Evolutionary conservation across 1,284 basidiomycete species (phyloP).

Genomic region (Amylostereum chailletii): DNA sequence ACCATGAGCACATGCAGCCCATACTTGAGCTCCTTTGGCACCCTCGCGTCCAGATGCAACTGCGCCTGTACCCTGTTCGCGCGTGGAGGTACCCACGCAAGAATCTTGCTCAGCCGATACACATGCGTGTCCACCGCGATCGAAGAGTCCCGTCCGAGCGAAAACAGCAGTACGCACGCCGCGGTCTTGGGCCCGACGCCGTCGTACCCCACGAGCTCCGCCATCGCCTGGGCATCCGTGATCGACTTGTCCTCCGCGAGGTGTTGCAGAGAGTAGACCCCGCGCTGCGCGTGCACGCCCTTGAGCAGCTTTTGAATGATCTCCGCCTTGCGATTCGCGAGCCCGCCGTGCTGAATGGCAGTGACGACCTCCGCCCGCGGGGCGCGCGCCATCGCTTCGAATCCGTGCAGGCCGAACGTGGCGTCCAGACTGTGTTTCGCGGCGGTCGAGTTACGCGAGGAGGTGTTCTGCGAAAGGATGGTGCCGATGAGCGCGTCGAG

Average conservation of each 20-base stretch:
- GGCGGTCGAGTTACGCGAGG: constrained; percentile 49
- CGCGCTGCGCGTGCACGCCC: constrained; percentile 44
- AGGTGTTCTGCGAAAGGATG: constrained; percentile 71
- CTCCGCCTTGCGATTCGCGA: constrained; percentile 67
- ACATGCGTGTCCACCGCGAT: constrained; percentile 79
- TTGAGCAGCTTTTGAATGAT: constrained; percentile 54
- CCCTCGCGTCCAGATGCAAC: constrained; percentile 57
- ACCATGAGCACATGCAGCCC: constrained; percentile 68
- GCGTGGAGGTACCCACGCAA: constrained; percentile 64
- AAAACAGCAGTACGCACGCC: constrained; percentile 72
- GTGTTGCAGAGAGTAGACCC: constrained; percentile 47
- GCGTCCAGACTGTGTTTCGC: constrained; percentile 55
- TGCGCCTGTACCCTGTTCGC: constrained; percentile 61
- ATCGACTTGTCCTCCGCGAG: constrained; percentile 35
- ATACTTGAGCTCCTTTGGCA: constrained; percentile 62
- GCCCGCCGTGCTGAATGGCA: constrained; percentile 59
- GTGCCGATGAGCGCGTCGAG: constrained; percentile 67
- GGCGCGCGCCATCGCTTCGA: constrained; percentile 49
- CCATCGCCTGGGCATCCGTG: constrained; percentile 58
- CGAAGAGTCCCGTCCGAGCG: constrained; percentile 51
- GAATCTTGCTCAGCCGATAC: constrained; percentile 52
- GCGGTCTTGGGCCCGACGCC: constrained; percentile 78
- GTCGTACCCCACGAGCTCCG: constrained; percentile 55
- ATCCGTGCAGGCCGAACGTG: constrained; percentile 53
- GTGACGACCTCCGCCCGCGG: constrained; percentile 44